Conservation (phyloP, 129 eudicot species). For the Solidago caesia region DNA sequence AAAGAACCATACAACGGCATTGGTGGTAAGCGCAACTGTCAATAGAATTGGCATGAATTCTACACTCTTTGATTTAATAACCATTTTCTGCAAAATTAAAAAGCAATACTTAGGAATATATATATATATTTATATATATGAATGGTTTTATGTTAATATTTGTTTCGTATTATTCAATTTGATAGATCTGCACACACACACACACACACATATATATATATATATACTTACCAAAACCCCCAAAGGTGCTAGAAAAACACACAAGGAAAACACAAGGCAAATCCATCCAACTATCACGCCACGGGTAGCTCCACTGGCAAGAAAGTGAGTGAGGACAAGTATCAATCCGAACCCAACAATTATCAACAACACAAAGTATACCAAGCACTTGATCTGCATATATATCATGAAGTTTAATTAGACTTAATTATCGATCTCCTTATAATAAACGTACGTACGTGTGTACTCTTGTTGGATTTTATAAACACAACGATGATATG, state of each 20-base stretch:
- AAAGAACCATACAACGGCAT: conserved; percentile 79
- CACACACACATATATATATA: too few relatives aligned
- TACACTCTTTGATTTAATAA: conserved; percentile 67
- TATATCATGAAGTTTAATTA: background rate
- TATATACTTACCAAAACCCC: conserved; percentile 45
- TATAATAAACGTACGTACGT: background rate
- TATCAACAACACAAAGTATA: conserved; percentile 31
- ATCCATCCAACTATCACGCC: conserved; percentile 67
- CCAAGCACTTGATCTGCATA: conserved; percentile 44
- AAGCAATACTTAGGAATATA: background rate
- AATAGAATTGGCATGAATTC: conserved; percentile 74
- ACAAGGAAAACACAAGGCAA: conserved; percentile 60
- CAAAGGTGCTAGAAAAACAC: conserved; percentile 73
- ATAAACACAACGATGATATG: too few relatives aligned
- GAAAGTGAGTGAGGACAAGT: conserved; percentile 44
- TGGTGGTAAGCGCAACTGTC: conserved; percentile 61
- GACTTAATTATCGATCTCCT: background rate
- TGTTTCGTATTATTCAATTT: too few relatives aligned
- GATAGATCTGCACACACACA: background rate
- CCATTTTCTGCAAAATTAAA: conserved; percentile 53
- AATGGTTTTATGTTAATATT: too few relatives aligned
- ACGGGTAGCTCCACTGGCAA: conserved; percentile 35
- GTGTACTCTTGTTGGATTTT: too few relatives aligned
- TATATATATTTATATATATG: too few relatives aligned
- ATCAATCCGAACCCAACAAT: conserved; percentile 53